phyloP scores from a whole-genome alignment of 257 asterid species.

The Solanum verrucosum region DNA sequence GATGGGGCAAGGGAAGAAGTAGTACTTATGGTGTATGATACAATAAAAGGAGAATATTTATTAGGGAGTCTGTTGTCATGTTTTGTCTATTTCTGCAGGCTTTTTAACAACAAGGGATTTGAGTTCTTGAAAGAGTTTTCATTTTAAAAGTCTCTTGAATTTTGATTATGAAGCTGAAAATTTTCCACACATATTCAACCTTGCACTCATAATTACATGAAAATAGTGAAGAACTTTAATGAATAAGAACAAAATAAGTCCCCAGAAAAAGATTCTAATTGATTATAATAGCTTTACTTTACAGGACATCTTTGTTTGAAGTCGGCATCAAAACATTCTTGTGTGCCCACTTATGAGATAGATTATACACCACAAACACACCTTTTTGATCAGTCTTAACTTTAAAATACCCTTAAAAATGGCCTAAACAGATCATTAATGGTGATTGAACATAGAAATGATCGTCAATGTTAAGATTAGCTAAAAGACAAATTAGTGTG shows the following conservation, averaged over 20 bases:
- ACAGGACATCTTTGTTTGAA: slow-evolving; percentile 8
- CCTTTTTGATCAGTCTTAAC: neutral
- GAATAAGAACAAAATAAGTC: neutral
- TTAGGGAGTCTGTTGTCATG: neutral
- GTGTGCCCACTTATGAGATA: neutral
- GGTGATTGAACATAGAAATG: neutral
- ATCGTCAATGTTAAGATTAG: neutral
- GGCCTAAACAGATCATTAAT: neutral
- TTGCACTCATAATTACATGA: slow-evolving; percentile 12
- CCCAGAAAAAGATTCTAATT: neutral
- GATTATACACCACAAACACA: neutral
- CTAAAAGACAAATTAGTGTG: neutral
- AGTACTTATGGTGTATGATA: too few relatives aligned
- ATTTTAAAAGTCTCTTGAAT: slow-evolving; percentile 11
- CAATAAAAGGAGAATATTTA: neutral
- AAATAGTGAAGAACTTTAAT: neutral
- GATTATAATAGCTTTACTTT: slow-evolving; percentile 1
- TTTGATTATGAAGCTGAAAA: slow-evolving; percentile 7
- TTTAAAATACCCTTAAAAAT: neutral
- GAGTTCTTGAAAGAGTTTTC: too few relatives aligned
- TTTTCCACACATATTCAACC: slow-evolving; percentile 14
- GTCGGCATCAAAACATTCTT: slow-evolving; percentile 27
- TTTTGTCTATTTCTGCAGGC: neutral
- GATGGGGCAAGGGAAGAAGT: neutral
- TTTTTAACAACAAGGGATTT: neutral